Evolutionary conservation across 306 rosid genomes (phyloP).

Genomic region (Malus sylvestris): DNA sequence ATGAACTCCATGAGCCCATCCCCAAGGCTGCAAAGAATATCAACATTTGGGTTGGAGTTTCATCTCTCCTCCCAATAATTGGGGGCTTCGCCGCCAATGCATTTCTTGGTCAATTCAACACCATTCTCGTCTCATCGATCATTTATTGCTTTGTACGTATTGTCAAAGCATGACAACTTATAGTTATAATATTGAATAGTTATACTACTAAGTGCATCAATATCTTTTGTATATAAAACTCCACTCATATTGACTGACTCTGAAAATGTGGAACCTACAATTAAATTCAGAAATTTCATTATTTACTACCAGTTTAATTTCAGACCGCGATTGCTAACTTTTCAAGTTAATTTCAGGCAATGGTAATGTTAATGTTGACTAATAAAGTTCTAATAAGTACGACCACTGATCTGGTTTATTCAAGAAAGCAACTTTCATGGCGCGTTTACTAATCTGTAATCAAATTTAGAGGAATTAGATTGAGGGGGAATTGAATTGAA

Average conservation of each 20-base stretch:
- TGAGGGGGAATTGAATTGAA: no score
- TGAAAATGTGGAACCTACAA: no score
- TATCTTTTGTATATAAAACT: no score
- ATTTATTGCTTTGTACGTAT: constrained; percentile 18
- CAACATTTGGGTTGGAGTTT: constrained; percentile 39
- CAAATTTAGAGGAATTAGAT: no score
- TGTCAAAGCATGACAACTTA: not conserved
- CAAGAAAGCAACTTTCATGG: no score
- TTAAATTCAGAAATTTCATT: not conserved
- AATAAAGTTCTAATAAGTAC: no score
- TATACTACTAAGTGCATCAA: no score
- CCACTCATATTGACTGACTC: no score
- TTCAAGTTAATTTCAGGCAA: not conserved
- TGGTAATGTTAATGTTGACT: not conserved
- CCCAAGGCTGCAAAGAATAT: constrained; percentile 34
- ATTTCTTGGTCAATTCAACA: constrained; percentile 36
- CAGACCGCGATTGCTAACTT: not conserved
- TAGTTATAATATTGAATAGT: no score
- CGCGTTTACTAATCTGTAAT: no score
- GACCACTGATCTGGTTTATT: no score
- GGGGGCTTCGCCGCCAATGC: constrained; percentile 47
- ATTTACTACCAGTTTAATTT: not conserved
- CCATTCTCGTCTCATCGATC: constrained; percentile 24
- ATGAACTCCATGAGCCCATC: constrained; percentile 22
- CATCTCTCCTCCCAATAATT: constrained; percentile 27